Evolutionary conservation across 139 green algal genomes (phyloP), one percentile per base, ranked within the genome.

Genomic region (Diplosphaera chodatii): DNA sequence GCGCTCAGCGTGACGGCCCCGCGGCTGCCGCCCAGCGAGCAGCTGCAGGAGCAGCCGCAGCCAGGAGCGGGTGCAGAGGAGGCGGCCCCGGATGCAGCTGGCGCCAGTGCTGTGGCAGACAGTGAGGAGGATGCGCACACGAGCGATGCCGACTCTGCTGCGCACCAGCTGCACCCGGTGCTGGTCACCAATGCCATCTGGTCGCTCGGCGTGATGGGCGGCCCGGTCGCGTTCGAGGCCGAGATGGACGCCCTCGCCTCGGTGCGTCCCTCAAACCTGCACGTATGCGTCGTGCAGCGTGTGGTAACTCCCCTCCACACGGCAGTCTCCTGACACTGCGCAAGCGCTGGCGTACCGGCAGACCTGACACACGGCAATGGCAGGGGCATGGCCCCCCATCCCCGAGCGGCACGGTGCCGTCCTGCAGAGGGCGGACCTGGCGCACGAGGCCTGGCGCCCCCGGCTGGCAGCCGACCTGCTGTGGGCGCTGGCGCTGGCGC

Each of bases 401-500:
- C n/a, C n/a, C n/a, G n/a, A n/a, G n/a, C n/a, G n/a, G n/a, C n/a
- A n/a, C n/a, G n/a, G n/a, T n/a, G n/a, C 37, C 37, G 37, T 48
- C 10, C 8, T 59, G 32, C 48, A 56, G 40, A 20, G 2, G 5
- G 6, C 18, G 37, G 0, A 72, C 41, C 23, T 32, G 32, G 5
- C 3, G 18, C 13, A 59, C 13, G 48, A 59, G 13, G 18, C 48
- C 48, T 59, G 48, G 48, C 48, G 48, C 10, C 48, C 48, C 10
- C 1, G 4, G 18, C 25, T 55, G 23, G 68, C 48, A 15, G 68
- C 68, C 21, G 22, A 72, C 41, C 6, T 63, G 23, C 63, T 32
- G 21, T 72, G 68, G 68, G 68, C 30, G 6, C 28, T 72, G 30
- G 68, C 68, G 21, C 63, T 59, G 63, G 68, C 68, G 16, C 68